Evolutionary conservation across 768 basidiomycete species (phyloP), one percentile per base, ranked within the genome.

Genomic region (Zangia roseola): DNA sequence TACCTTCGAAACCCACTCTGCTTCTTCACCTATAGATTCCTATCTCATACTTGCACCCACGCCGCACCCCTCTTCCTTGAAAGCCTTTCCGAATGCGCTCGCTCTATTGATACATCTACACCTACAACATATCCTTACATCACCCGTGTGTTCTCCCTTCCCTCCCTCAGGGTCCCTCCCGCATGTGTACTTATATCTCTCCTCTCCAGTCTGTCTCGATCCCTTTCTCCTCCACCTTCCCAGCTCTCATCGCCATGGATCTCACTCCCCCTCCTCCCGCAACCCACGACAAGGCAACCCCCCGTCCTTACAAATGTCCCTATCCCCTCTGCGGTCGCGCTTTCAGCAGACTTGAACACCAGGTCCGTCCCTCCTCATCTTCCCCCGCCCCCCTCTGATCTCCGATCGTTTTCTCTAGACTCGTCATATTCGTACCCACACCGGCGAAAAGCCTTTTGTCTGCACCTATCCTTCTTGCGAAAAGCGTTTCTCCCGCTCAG

Each of bases 401-500:
- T 36, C 50, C 47, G 49, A 58, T 61, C 52, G 23, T 10, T 40
- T 31, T 28, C 35, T 30, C 0, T 68, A 98, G 91, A 99, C 95
- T 17, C 87, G 95, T 54, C 95, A 99, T 64, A 97, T 97, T 46
- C 88, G 95, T 51, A 99, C 94, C 0, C 95, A 99, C 69, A 99
- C 95, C 0, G 95, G 95, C 62, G 95, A 99, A 72, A 97, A 97
- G 60, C 95, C 95, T 3, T 97, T 97, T 61, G 79, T 82, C 19
- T 99, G 95, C 79, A 86, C 83, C 2, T 91, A 86, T 67, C 84
- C 91, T 4, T 82, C 84, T n/a, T 99, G 95, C 79, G 94, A 97
- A 70, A 99, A 98, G 69, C 88, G 94, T 6, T 99, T 99, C 70
- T 94, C 91, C 16, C 86, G 95, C 50, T 93, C 91, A n/a, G 95